phyloP scores from a whole-genome alignment of 129 eudicot species.

The Logfia minima region DNA sequence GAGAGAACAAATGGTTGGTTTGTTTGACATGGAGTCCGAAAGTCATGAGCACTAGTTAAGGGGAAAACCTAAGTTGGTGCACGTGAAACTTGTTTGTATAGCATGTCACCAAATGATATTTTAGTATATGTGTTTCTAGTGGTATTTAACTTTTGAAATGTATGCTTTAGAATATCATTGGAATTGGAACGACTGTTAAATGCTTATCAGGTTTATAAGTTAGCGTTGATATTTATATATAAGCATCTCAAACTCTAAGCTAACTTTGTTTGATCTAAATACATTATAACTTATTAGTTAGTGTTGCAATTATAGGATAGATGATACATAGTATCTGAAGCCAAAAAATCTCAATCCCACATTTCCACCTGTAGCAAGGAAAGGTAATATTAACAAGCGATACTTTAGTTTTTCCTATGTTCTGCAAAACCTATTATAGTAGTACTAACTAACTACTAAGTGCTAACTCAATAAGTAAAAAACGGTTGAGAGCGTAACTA shows the following conservation, averaged over 20 bases:
- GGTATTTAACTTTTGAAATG: background rate
- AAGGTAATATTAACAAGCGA: background rate
- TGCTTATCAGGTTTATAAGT: conserved; percentile 2
- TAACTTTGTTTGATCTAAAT: background rate
- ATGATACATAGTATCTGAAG: background rate
- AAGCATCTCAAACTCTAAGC: background rate
- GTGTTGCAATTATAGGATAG: background rate
- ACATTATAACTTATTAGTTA: too few species aligned
- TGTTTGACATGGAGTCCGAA: conserved; percentile 49
- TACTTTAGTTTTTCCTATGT: background rate
- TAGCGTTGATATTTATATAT: background rate
- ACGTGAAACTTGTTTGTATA: conserved; percentile 10
- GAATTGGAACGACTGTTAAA: conserved; percentile 3
- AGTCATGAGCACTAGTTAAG: conserved; percentile 42
- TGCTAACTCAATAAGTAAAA: background rate
- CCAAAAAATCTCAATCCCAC: background rate
- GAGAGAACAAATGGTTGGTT: conserved; percentile 52
- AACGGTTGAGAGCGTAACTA: background rate
- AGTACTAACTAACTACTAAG: background rate
- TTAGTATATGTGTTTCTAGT: background rate
- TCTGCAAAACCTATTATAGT: conserved; percentile 9
- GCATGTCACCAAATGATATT: conserved; percentile 3
- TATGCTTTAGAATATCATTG: conserved; percentile 13
- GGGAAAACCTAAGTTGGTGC: conserved; percentile 15
- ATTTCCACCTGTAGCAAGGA: background rate